Evolutionary conservation across 78 protist genomes (phyloP).

Genomic region (Protostelium mycophagum): DNA sequence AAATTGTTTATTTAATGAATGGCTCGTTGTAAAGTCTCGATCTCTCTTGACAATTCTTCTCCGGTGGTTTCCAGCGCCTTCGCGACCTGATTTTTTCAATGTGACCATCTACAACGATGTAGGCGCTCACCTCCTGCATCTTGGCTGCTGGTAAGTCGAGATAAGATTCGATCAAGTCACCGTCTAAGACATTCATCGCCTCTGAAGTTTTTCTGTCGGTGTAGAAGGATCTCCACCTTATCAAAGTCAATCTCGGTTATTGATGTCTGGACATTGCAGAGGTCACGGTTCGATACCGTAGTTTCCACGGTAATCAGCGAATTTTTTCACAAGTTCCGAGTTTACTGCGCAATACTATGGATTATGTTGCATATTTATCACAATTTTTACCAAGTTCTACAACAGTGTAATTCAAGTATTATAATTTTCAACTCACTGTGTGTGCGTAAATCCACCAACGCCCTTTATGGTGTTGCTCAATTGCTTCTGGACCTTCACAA

Average conservation of each 20-base stretch:
- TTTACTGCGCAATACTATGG: neutral
- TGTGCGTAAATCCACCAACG: slow-evolving; percentile 75
- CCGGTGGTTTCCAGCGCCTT: neutral
- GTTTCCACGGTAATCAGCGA: no score
- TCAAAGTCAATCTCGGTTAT: no score
- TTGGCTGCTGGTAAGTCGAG: slow-evolving; percentile 45
- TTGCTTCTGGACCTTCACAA: slow-evolving; percentile 19
- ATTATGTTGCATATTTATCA: neutral
- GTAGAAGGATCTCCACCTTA: slow-evolving; percentile 73
- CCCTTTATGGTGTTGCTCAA: slow-evolving; percentile 51
- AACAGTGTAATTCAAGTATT: neutral
- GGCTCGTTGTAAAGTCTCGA: neutral
- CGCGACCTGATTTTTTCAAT: neutral
- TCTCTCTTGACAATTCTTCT: neutral
- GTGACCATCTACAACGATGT: slow-evolving; percentile 5
- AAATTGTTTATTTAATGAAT: neutral
- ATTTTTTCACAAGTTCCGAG: no score
- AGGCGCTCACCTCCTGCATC: slow-evolving; percentile 18
- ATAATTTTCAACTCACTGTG: neutral
- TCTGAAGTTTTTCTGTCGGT: slow-evolving; percentile 39
- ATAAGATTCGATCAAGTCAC: slow-evolving; percentile 82
- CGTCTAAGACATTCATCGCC: slow-evolving; percentile 75
- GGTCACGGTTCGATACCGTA: no score
- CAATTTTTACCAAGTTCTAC: neutral
- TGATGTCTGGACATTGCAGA: no score